Evolutionary conservation across 2,329 filamentous ascomycete species (phyloP).

Genomic region (Neospermospora avenae): DNA sequence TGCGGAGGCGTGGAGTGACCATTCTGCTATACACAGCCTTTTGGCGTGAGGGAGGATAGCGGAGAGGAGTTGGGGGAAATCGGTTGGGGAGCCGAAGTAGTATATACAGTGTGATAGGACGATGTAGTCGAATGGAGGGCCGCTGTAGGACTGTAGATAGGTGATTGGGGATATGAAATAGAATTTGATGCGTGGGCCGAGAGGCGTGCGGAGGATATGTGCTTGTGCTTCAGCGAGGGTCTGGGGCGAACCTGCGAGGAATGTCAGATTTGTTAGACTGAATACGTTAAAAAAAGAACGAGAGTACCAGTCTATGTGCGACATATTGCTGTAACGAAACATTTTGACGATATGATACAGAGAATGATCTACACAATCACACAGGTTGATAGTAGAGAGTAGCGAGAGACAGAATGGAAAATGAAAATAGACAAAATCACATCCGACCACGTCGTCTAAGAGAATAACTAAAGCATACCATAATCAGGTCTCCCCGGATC

Average conservation of each 20-base stretch:
- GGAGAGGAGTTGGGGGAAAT: conserved; percentile 38
- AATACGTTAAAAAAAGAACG: not conserved
- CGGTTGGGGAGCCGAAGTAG: conserved; percentile 46
- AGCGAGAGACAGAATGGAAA: not conserved
- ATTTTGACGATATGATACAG: no score
- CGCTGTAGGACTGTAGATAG: conserved; percentile 35
- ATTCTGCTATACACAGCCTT: conserved; percentile 45
- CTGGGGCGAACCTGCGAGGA: conserved; percentile 40
- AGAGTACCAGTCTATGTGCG: not conserved
- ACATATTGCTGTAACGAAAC: not conserved
- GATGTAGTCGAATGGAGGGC: conserved; percentile 41
- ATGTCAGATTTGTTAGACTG: not conserved
- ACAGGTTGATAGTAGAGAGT: no score
- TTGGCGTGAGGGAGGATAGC: conserved; percentile 36
- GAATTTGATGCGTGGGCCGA: conserved; percentile 45
- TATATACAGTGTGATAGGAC: conserved; percentile 51
- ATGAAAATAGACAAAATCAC: not conserved
- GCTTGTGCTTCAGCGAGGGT: conserved; percentile 48
- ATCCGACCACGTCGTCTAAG: not conserved
- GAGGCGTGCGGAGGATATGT: conserved; percentile 39
- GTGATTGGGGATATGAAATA: conserved; percentile 38
- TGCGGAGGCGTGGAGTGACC: conserved; percentile 41
- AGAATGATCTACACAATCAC: no score
- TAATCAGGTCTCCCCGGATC: conserved; percentile 52
- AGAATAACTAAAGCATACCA: conserved; percentile 30